Evolutionary conservation across 177 flowering plant genomes (phyloP), one percentile per base, ranked within the genome.

Genomic region (Vitis hybrid): DNA sequence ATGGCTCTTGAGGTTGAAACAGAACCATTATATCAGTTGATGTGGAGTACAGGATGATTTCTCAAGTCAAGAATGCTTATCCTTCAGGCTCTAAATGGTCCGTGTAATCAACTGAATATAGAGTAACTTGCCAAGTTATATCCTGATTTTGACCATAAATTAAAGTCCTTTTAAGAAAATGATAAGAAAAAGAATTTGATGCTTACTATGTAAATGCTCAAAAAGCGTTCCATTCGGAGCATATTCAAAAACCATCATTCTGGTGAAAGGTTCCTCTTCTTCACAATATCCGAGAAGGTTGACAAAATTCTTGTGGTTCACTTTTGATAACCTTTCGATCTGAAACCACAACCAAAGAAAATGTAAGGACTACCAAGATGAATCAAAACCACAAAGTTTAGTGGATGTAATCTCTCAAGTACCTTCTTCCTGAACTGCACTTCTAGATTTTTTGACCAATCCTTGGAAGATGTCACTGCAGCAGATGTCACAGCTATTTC

Each of bases 231-330:
- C 92, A 70, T 87, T 85, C 35, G 90, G 86, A 65, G 89, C 89
- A 75, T 88, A 88, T 74, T 88, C 92, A 64, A 87, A 88, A 59
- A 87, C 92, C 84, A 88, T 65, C 88, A 88, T 87, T 72, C 92
- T 81, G 6, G 89, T 84, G 69, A 88, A 88, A 64, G 90, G 89
- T 19, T 76, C 75, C 32, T 88, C 85, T 79, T 87, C 90, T 73
- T 79, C 88, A 48, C 92, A 88, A 48, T 74, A 87, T 6, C 90
- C 92, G 64, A 85, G 66, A 68, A 87, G 88, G 80, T 82, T 88
- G 52, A 88, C 82, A 72, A 88, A 88, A 64, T 88, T 88, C 76
- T 87, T 88, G 87, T 87, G 90, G 75, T 84, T 88, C 69, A 88
- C 82, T 69, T 77, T 85, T 48, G 90, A 85, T 72, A 88, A 61